Conservation (phyloP, 805 yeast species). For the Yamadazyma paraphyllophila region DNA sequence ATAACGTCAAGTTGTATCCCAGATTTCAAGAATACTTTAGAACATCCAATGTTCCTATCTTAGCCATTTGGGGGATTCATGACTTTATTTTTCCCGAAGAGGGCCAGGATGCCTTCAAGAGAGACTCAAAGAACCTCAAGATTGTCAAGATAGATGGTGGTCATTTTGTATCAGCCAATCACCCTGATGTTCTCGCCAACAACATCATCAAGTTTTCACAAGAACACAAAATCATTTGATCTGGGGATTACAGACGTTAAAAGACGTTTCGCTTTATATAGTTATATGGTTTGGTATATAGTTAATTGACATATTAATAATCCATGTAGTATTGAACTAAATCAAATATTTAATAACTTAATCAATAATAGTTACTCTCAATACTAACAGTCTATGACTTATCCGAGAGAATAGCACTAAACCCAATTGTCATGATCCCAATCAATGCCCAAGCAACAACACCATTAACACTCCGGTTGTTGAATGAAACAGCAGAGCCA, state of each 20-base stretch:
- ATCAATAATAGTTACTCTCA: neutral
- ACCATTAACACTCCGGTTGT: conserved; percentile 57
- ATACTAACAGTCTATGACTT: neutral
- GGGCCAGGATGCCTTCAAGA: conserved; percentile 39
- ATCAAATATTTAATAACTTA: neutral
- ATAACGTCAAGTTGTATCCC: conserved; percentile 34
- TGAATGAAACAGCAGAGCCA: conserved; percentile 76
- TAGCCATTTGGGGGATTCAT: conserved; percentile 42
- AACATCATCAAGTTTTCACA: conserved; percentile 21
- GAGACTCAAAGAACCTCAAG: conserved; percentile 27
- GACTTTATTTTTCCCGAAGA: conserved; percentile 32
- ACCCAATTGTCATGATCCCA: conserved; percentile 59
- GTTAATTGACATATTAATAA: neutral
- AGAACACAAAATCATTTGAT: conserved; percentile 8
- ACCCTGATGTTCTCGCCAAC: conserved; percentile 27
- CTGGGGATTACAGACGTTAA: too few relatives aligned
- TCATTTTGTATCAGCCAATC: conserved; percentile 37
- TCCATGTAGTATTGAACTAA: neutral
- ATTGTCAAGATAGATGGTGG: conserved; percentile 31
- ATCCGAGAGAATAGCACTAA: conserved; percentile 3
- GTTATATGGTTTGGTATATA: too few relatives aligned
- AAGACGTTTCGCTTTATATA: too few relatives aligned
- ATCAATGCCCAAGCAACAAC: conserved; percentile 59
- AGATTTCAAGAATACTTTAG: conserved; percentile 33
- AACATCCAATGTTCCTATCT: conserved; percentile 29